Conservation (phyloP, 2,329 filamentous ascomycete species). For the Clonostachys rhizophaga region DNA sequence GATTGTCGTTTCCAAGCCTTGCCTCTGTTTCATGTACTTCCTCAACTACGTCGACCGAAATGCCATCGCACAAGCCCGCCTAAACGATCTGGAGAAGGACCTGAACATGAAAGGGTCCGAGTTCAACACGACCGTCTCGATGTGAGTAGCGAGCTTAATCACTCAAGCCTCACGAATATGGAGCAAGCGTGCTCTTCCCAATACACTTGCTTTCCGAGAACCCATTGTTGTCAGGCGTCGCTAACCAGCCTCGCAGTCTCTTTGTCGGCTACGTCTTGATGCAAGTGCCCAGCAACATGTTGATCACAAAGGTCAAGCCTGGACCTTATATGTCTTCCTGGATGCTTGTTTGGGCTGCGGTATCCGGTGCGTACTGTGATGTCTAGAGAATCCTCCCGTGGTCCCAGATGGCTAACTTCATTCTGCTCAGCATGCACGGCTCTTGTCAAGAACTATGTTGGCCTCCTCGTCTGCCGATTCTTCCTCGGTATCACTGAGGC, state of each 20-base stretch:
- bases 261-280: slow-evolving; percentile 39
- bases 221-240: not conserved
- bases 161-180: too few species aligned
- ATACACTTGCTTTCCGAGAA: not conserved
- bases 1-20: slow-evolving; percentile 8
- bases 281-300: slow-evolving; percentile 29
- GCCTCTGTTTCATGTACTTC: slow-evolving; percentile 35
- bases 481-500: slow-evolving; percentile 32
- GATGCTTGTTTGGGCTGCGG: slow-evolving; percentile 34
- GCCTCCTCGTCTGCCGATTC: slow-evolving; percentile 27
- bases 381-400: not conserved
- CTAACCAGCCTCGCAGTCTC: slow-evolving; percentile 8
- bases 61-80: slow-evolving; percentile 37
- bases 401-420: too few species aligned
- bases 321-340: slow-evolving; percentile 34
- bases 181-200: not conserved
- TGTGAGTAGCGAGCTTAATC: slow-evolving; percentile 9
- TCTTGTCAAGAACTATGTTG: slow-evolving; percentile 23
- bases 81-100: slow-evolving; percentile 41
- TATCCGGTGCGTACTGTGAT: slow-evolving; percentile 15
- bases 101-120: slow-evolving; percentile 49
- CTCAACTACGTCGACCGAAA: slow-evolving; percentile 38
- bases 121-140: slow-evolving; percentile 41
- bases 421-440: slow-evolving; percentile 20
- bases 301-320: slow-evolving; percentile 28